Base-by-base conservation (phyloP, 2,329 filamentous ascomycete genomes). In the Raffaelea albimanens region DNA sequence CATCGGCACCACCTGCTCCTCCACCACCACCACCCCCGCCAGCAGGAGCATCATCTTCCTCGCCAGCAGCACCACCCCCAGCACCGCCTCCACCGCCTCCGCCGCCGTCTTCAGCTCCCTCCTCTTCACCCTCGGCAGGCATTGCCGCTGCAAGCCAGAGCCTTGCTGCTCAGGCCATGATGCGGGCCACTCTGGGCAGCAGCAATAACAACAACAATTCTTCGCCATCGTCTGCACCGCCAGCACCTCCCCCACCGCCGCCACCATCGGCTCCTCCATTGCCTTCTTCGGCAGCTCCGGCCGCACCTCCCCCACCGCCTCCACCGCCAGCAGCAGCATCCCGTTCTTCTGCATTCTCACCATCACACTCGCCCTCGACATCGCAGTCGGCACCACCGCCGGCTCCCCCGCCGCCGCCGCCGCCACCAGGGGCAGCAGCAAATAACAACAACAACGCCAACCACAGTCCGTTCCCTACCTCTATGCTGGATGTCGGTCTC, bases 11-110 rank as follows among this genome's bases (percentile, higher is more conserved):
- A 42, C 69, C 64, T 43, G 63, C 67, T 3, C 63, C 67, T 8
- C 63, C 67, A 10, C 65, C 71, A 29, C 63, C 72, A 40, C 67
- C 72, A 19, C 68, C 71, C 5, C 25, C 25, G 25, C 13, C 25
- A 29, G 34, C 8, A 16, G 16, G 23, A 9, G 40, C 36, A 16
- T 23, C 43, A 1, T 38, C 34, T 16, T 38, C 57, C 9, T 50
- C 53, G 14, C 46, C 55, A 7, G 50, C 58, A 1, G 49, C 54
- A 7, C 62, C 57, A 65, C 62, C 62, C 43, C 53, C 64, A 25
- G 62, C 64, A 5, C 63, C 67, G 9, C 62, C 65, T 7, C 25
- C 43, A 20, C 46, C 55, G 5, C 44, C 53, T 14, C 61, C 57
- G 65, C 63, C 61, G 43, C 63, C 61, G 39, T 39, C 64, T 19